These are phyloP conservation scores for Penicillium maclennaniae DNA, from an alignment of 495 filamentous ascomycete species.

Conservation along the genomic window DNA sequence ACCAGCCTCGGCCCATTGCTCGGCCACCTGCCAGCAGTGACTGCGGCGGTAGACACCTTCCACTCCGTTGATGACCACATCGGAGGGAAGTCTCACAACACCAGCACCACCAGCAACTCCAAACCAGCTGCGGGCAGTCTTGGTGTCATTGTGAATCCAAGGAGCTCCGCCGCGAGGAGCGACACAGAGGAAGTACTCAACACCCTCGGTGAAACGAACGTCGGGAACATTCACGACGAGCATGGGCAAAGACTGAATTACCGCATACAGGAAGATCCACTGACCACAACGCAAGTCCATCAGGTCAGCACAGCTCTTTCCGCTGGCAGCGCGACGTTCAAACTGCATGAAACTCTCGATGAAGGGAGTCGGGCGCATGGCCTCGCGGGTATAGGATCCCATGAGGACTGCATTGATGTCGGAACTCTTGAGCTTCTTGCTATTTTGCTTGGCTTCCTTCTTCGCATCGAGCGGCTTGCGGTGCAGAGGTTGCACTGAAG, in stretches of 20 bases:
- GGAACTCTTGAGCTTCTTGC: slow-evolving; percentile 69
- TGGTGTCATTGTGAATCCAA: slow-evolving; percentile 73
- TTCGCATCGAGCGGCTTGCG: slow-evolving; percentile 60
- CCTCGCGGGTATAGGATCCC: slow-evolving; percentile 73
- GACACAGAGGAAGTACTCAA: slow-evolving; percentile 97
- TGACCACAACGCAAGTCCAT: slow-evolving; percentile 74
- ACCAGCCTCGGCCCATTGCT: slow-evolving; percentile 60
- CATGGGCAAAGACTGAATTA: slow-evolving; percentile 86
- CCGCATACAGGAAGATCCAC: slow-evolving; percentile 93
- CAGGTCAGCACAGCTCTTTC: slow-evolving; percentile 69
- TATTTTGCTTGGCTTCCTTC: slow-evolving; percentile 61
- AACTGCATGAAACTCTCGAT: slow-evolving; percentile 77
- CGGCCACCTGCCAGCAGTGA: slow-evolving; percentile 86
- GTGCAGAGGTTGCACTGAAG: slow-evolving; percentile 59
- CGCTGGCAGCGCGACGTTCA: slow-evolving; percentile 68
- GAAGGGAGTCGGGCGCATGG: slow-evolving; percentile 60
- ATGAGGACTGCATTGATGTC: slow-evolving; percentile 71
- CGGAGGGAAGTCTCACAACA: slow-evolving; percentile 72
- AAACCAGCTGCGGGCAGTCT: slow-evolving; percentile 72
- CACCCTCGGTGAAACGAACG: slow-evolving; percentile 69
- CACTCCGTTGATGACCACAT: slow-evolving; percentile 81
- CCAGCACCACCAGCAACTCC: slow-evolving; percentile 66
- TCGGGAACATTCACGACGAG: slow-evolving; percentile 83
- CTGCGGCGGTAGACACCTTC: slow-evolving; percentile 87
- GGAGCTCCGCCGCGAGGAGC: slow-evolving; percentile 76